Base-by-base conservation (phyloP, 192 early-diverging fungal genomes). In the Coemansia sp. region DNA sequence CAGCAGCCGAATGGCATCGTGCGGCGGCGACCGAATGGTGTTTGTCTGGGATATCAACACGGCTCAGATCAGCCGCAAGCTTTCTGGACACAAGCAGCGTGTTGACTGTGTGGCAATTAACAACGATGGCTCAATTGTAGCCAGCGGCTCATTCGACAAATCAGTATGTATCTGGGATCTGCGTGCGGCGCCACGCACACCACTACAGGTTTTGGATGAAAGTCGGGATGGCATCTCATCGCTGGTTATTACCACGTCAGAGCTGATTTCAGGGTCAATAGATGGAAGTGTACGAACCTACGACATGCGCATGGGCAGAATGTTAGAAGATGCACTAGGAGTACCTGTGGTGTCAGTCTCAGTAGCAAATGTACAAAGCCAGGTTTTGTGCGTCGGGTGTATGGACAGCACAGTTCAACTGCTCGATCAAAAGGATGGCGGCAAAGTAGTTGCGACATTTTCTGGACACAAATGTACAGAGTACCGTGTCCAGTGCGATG, bases 61-160 rank as follows among this genome's bases (percentile, higher is more conserved):
- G 4, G 92, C 92, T 7, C 76, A 77, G 62, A 82, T 89, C 3
- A 84, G 89, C n/a, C 84, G 91, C 24, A 80, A 90, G 57, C 93
- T 89, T 67, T 68, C 87, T 1, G 93, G 90, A 3, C 97, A 98
- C 63, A 80, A 85, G 58, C 89, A 92, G 75, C 84, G 92, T 31
- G 85, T 98, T 6, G 95, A 97, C 70, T 84, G 90, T 21, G 89
- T 96, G 9, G 90, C 82, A 14, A 92, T 95, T 64, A 95, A 93
- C 70, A 71, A 67, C 5, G 89, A 94, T 5, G 88, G 86, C 6
- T 87, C 88, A 3, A 87, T 98, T 2, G 36, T 96, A 58, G 89
- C 86, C 1, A 93, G 91, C 63, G 97, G 93, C 68, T 88, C 86
- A 36, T 90, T 71, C 85, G 88, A 70, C 70, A 88, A 51, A 60